Conservation (phyloP, 2,329 filamentous ascomycete species). For the Cryphonectria parasitica region DNA sequence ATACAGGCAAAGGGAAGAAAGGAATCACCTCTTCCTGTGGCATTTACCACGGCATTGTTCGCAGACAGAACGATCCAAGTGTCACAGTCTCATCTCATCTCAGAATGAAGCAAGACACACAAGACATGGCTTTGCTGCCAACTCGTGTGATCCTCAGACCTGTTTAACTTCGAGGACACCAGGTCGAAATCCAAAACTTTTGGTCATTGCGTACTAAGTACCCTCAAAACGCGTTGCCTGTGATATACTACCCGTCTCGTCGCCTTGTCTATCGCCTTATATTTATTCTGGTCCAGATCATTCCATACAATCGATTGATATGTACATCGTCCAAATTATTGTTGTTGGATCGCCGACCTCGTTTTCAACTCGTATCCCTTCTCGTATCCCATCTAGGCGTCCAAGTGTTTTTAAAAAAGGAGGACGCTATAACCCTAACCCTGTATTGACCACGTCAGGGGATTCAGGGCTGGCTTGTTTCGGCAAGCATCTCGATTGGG, state of each 20-base stretch:
- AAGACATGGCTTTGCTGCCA: conserved; percentile 1
- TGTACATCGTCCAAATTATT: not conserved
- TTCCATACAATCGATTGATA: not conserved
- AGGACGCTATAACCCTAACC: not conserved
- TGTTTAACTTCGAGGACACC: not conserved
- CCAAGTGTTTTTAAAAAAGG: not conserved
- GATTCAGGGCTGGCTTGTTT: too few species aligned
- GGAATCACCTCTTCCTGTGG: not conserved
- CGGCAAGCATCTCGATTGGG: not conserved
- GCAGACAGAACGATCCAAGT: not conserved
- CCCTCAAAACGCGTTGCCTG: not conserved
- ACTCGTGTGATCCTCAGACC: not conserved
- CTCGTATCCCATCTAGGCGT: not conserved
- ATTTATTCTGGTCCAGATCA: not conserved
- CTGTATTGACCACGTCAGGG: not conserved
- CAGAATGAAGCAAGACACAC: conserved; percentile 25
- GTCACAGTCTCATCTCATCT: conserved; percentile 13
- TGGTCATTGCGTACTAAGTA: conserved; percentile 2
- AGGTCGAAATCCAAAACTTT: not conserved
- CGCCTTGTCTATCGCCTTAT: not conserved
- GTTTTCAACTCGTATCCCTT: too few species aligned
- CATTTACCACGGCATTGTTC: not conserved
- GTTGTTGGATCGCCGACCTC: not conserved
- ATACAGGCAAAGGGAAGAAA: not conserved
- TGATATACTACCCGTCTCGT: not conserved